Conservation (phyloP, 768 basidiomycete species). For the Psilocybe azurescens region DNA sequence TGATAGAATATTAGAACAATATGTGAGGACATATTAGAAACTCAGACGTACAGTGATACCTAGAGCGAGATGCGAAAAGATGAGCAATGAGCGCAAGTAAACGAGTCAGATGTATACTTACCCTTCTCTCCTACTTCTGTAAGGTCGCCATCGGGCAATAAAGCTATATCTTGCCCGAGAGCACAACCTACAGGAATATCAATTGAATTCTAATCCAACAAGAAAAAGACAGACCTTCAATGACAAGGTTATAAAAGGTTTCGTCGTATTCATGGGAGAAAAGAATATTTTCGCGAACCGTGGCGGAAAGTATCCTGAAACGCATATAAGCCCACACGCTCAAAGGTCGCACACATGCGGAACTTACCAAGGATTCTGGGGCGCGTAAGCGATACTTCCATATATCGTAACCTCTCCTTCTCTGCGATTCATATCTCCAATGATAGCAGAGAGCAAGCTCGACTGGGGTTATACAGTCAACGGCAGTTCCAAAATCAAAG, state of each 20-base stretch:
- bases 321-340: background rate
- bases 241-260: conserved; percentile 78
- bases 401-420: conserved; percentile 75
- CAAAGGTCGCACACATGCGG: background rate
- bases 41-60: conserved; percentile 59
- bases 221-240: conserved; percentile 61
- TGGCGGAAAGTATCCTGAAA: conserved; percentile 80
- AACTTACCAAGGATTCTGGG: conserved; percentile 83
- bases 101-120: conserved; percentile 25
- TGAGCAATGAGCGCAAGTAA: background rate
- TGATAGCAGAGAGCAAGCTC: conserved; percentile 77
- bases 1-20: conserved; percentile 27
- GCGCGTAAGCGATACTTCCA: conserved; percentile 82
- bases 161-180: conserved; percentile 75
- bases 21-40: background rate
- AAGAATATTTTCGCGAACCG: conserved; percentile 88
- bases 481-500: background rate
- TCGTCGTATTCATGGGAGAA: conserved; percentile 92
- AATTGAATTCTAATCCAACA: background rate
- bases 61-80: conserved; percentile 18
- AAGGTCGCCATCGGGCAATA: conserved; percentile 82
- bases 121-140: conserved; percentile 90
- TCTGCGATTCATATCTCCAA: conserved; percentile 83
- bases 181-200: conserved; percentile 69
- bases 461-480: conserved; percentile 46